Conservation (phyloP, 345 rosid genomes). For the Clausena lansium region DNA sequence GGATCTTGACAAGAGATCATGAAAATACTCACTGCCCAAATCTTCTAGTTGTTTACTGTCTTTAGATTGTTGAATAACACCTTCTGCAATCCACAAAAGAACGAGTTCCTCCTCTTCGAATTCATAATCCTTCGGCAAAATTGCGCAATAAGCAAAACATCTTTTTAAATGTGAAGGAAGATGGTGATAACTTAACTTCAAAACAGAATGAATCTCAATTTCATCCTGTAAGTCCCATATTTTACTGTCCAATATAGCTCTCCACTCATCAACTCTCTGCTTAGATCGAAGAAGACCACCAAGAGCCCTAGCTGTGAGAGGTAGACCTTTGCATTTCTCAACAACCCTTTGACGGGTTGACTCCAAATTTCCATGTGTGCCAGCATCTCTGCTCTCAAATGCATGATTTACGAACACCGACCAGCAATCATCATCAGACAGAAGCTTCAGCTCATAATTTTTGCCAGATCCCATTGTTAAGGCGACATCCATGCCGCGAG, state of each 20-base stretch:
- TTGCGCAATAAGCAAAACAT: slow-evolving; percentile 29
- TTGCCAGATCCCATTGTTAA: background rate
- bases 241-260: background rate
- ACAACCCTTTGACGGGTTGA: slow-evolving; percentile 6
- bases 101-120: slow-evolving; percentile 7
- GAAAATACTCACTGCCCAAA: slow-evolving; percentile 7
- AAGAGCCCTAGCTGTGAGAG: slow-evolving; percentile 9
- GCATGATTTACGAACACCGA: slow-evolving; percentile 9
- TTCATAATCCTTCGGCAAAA: background rate
- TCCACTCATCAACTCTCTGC: background rate
- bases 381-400: background rate
- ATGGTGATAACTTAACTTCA: background rate
- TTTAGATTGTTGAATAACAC: background rate
- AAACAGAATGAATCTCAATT: background rate
- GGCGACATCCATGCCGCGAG: slow-evolving; percentile 5
- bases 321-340: slow-evolving; percentile 8
- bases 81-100: slow-evolving; percentile 27
- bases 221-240: background rate
- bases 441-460: background rate
- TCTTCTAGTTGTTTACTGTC: background rate
- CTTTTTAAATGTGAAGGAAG: slow-evolving; percentile 26
- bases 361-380: background rate
- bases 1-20: slow-evolving; percentile 8
- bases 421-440: slow-evolving; percentile 19
- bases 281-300: background rate